Evolutionary conservation across 75 land plant species (phyloP).

Genomic region (Ceratopteris richardii): DNA sequence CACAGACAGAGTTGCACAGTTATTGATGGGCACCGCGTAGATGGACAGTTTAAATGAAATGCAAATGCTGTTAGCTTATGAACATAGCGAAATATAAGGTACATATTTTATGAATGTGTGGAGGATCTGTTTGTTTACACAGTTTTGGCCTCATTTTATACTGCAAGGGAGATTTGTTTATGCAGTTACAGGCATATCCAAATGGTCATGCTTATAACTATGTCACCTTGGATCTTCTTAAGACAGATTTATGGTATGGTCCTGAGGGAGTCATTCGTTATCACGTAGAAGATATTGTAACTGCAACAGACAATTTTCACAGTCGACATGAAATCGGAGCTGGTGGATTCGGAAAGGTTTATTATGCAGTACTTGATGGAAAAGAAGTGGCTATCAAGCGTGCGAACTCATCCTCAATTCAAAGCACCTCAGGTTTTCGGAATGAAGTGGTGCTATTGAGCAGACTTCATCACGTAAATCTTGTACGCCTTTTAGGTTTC

Average conservation of each 20-base stretch:
- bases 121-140: too few species aligned
- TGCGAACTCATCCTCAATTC: conserved; percentile 11
- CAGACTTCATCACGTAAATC: conserved; percentile 30
- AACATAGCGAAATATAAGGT: too few species aligned
- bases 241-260: conserved; percentile 10
- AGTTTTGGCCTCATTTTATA: too few species aligned
- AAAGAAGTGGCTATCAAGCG: conserved; percentile 30
- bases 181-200: too few species aligned
- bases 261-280: conserved; percentile 11
- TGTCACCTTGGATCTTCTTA: too few species aligned
- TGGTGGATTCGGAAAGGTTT: conserved; percentile 39
- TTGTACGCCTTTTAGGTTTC: conserved; percentile 29
- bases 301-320: conserved; percentile 16
- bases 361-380: conserved; percentile 17
- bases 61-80: too few species aligned
- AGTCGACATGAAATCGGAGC: conserved; percentile 19
- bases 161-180: too few species aligned
- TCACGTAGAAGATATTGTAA: conserved; percentile 5
- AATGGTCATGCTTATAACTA: too few species aligned
- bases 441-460: conserved; percentile 28
- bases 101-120: too few species aligned
- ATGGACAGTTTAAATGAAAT: too few species aligned
- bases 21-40: too few species aligned
- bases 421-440: conserved; percentile 12
- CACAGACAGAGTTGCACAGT: too few species aligned